Evolutionary conservation across 2,329 filamentous ascomycete species (phyloP), one percentile per base, ranked within the genome.

Genomic region (Nothomitra cinnamomea): DNA sequence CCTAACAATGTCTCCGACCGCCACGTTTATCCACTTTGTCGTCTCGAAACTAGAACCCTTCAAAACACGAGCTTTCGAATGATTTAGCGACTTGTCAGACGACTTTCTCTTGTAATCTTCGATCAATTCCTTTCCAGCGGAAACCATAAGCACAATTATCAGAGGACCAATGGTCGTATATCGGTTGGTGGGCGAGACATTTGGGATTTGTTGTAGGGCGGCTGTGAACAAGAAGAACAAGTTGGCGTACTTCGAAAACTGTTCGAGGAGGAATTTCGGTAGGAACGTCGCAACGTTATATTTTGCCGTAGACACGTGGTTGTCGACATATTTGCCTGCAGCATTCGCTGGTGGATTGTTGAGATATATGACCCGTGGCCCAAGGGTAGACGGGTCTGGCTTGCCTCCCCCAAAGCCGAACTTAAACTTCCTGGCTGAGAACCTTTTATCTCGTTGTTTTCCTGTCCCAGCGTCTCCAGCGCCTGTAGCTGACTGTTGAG

Each of bases 221-320:
- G 92, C 89, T 38, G 92, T 98, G 68, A 98, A 96, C 66, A 98
- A 78, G 84, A 98, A 98, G 74, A 98, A 98, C 64, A 98, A 70
- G 70, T 98, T 98, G 73, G 92, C 92, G 69, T 95, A 95, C 73
- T 95, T 98, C 57, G 89, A 95, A 70, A 98, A 98, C 66, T 98
- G 92, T 68, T 98, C 92, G 67, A 90, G 88, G 54, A 98, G 74
- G 69, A 98, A 98, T 69, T 98, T 98, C 51, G 92, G 92, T 17
- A 96, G 65, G 67, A 98, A 98, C 19, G 88, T 95, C 53, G 86
- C 75, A 63, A 87, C 62, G 67, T 96, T 98, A 78, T 98, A 98
- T 69, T 98, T 98, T 58, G 92, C 85, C 4, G 92, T 98, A 42
- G 90, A 96, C 58, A 98, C 85, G 67, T 96, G 88, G 65, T 98